A percentile compares a stretch with the other conserved stretches of the same genome.
phyloP scores from a whole-genome alignment of 2,329 filamentous ascomycete species.

The Neofusicoccum sp. region DNA sequence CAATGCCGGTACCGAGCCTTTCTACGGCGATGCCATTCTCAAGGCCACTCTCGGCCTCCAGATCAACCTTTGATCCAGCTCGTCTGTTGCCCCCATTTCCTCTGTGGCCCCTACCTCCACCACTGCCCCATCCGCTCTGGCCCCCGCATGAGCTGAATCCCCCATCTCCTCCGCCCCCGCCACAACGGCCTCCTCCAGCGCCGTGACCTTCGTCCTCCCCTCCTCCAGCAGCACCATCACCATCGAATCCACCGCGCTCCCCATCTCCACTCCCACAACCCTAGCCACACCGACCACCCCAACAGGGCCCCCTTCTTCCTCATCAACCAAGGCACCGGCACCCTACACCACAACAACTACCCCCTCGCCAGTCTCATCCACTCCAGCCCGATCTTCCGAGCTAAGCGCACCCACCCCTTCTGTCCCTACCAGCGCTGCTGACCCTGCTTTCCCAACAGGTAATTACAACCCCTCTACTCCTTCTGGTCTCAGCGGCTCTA shows the following conservation, averaged over 20 bases:
- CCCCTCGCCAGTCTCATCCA: background rate
- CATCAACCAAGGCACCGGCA: background rate
- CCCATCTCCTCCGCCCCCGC: background rate
- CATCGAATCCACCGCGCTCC: background rate
- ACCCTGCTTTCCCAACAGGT: conserved; percentile 7
- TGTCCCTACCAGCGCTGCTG: conserved; percentile 7
- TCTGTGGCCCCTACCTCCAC: background rate
- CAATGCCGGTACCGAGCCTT: conserved; percentile 37
- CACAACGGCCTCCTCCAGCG: conserved; percentile 6
- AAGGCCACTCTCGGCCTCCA: conserved; percentile 26
- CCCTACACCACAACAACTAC: background rate
- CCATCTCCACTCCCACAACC: background rate
- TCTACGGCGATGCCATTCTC: conserved; percentile 26
- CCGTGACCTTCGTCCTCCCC: background rate
- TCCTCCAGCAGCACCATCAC: background rate
- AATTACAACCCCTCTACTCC: background rate
- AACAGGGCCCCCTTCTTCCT: background rate
- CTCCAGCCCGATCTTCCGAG: background rate
- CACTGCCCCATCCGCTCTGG: background rate
- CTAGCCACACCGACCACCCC: background rate
- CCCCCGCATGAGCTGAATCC: background rate
- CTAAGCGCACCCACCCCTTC: background rate
- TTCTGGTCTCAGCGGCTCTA: background rate
- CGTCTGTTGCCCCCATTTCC: conserved; percentile 8
- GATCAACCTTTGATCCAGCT: conserved; percentile 16